phyloP scores from a whole-genome alignment of 805 yeast genomes.

The Lipomyces lipofer region DNA sequence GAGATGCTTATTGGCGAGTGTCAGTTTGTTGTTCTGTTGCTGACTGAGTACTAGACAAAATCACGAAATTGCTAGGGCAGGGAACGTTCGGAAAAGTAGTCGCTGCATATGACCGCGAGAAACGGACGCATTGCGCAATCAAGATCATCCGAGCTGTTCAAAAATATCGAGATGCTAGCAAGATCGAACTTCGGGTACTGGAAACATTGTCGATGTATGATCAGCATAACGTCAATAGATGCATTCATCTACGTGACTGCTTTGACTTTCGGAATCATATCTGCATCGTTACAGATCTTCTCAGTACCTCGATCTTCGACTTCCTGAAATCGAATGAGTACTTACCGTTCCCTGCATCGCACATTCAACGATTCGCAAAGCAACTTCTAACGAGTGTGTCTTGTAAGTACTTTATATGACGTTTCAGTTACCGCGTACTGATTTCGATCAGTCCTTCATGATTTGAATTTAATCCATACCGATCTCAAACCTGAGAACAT shows the following conservation, averaged over 20 bases:
- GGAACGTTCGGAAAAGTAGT: conserved; percentile 93
- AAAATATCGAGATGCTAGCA: conserved; percentile 93
- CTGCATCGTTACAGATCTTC: conserved; percentile 85
- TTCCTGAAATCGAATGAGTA: conserved; percentile 81
- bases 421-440: neutral
- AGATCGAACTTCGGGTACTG: conserved; percentile 83
- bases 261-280: conserved; percentile 93
- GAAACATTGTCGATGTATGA: conserved; percentile 73
- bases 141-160: conserved; percentile 90
- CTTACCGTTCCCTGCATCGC: conserved; percentile 91
- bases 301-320: conserved; percentile 84
- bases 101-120: conserved; percentile 69
- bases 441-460: conserved; percentile 61
- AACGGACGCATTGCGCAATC: conserved; percentile 72
- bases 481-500: conserved; percentile 97
- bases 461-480: conserved; percentile 86
- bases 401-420: conserved; percentile 35
- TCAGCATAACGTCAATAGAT: conserved; percentile 63
- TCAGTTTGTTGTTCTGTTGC: neutral
- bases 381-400: conserved; percentile 85
- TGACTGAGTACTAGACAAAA: conserved; percentile 65
- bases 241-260: conserved; percentile 84
- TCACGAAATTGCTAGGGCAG: conserved; percentile 73
- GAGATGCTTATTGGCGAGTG: conserved; percentile 1
- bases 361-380: conserved; percentile 82